Percentiles rank a stretch among this genome's conserved stretches.
These are phyloP conservation scores for Rehmannia glutinosa DNA, from an alignment of 257 asterid genomes.

Conservation along the genomic window DNA sequence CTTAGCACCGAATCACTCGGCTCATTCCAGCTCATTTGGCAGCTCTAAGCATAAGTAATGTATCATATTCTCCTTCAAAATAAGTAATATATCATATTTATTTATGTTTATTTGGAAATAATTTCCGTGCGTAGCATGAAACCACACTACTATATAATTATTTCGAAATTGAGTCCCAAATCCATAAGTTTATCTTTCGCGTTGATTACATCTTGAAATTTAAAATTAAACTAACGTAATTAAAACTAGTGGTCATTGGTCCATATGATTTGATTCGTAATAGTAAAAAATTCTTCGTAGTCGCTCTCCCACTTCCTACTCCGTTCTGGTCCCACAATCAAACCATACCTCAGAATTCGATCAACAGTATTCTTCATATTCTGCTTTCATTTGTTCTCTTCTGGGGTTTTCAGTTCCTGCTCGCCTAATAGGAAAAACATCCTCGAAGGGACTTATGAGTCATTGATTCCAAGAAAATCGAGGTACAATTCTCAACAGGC, in stretches of 20 bases:
- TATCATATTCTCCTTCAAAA: no score
- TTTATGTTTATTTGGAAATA: no score
- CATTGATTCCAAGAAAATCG: neutral
- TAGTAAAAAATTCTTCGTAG: neutral
- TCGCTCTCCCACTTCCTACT: neutral
- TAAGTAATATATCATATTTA: no score
- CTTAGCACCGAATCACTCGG: no score
- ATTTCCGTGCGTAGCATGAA: no score
- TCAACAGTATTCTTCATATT: neutral
- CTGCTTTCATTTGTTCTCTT: neutral
- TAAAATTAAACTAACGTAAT: neutral
- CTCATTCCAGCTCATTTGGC: no score
- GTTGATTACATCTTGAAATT: no score
- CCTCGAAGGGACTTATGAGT: neutral
- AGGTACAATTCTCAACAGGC: conserved; percentile 16
- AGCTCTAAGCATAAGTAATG: no score
- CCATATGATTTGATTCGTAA: neutral
- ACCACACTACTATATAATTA: no score
- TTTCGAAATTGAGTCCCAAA: no score
- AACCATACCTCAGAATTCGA: neutral
- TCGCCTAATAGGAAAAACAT: no score
- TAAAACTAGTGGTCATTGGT: neutral
- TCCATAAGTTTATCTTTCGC: no score
- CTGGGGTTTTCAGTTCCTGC: neutral
- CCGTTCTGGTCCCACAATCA: neutral